phyloP scores from a whole-genome alignment of 768 basidiomycete genomes.

The Hydnomerulius pinastri region DNA sequence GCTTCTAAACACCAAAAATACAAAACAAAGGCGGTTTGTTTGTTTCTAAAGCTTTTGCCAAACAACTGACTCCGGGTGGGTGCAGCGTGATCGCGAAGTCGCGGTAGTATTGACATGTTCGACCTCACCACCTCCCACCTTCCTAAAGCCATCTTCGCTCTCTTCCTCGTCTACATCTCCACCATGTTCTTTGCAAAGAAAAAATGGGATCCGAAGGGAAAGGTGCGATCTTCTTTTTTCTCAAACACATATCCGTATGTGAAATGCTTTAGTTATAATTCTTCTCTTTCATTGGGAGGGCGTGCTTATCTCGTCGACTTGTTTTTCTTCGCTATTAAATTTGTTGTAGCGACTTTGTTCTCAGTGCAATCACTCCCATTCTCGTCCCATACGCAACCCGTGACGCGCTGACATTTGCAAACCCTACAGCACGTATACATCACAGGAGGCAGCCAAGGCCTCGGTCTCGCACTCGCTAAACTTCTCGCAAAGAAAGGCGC shows the following conservation, averaged over 20 bases:
- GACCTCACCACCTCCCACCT: too few relatives aligned
- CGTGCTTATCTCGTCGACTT: not conserved
- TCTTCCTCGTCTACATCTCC: conserved; percentile 10
- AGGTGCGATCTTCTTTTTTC: conserved; percentile 25
- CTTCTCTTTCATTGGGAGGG: conserved; percentile 48
- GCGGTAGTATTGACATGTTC: too few relatives aligned
- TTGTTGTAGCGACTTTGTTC: not conserved
- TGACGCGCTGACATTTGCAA: not conserved
- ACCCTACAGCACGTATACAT: conserved; percentile 73
- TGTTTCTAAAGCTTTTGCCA: too few relatives aligned
- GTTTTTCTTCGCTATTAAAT: not conserved
- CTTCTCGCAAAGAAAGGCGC: conserved; percentile 71
- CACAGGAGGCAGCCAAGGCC: conserved; percentile 81
- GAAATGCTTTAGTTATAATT: conserved; percentile 33
- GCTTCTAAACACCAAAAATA: too few relatives aligned
- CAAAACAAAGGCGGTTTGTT: too few relatives aligned
- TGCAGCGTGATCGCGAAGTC: too few relatives aligned
- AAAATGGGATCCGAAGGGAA: conserved; percentile 52
- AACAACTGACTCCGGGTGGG: too few relatives aligned
- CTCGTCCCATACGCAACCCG: not conserved
- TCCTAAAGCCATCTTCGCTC: conserved; percentile 7
- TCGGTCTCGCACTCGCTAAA: conserved; percentile 74
- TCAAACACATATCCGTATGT: conserved; percentile 21
- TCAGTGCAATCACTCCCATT: not conserved
- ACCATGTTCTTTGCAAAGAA: conserved; percentile 29